Evolutionary conservation across 2,329 filamentous ascomycete genomes (phyloP).

Genomic region (Emmonsiellopsis sp.): DNA sequence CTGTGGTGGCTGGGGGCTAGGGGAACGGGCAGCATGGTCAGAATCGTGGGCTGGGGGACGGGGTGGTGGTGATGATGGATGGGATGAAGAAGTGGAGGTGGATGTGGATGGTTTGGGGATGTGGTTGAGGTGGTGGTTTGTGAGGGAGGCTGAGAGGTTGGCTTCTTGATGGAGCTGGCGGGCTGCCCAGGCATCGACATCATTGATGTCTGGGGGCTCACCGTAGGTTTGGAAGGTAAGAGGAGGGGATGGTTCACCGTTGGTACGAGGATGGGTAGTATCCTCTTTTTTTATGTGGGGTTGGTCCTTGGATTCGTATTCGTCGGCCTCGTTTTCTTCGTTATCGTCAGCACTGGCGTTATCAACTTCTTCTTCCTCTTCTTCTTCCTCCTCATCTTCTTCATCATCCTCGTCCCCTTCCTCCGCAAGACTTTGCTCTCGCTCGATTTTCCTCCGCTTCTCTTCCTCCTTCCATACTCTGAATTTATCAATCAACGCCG

Average conservation of each 20-base stretch:
- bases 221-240: conserved; percentile 29
- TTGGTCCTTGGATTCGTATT: conserved; percentile 5
- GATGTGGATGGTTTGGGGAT: conserved; percentile 7
- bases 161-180: conserved; percentile 69
- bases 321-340: conserved; percentile 7
- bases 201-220: conserved; percentile 55
- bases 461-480: conserved; percentile 81
- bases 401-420: conserved; percentile 40
- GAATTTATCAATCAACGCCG: conserved; percentile 78
- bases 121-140: conserved; percentile 12
- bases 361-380: conserved; percentile 21
- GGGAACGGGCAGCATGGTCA: conserved; percentile 1
- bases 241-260: conserved; percentile 7
- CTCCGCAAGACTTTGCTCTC: conserved; percentile 51
- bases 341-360: conserved; percentile 14
- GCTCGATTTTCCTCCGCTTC: conserved; percentile 68
- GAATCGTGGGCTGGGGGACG: not conserved
- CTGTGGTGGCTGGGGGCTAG: conserved; percentile 10
- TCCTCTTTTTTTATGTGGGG: not conserved
- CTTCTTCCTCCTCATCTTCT: conserved; percentile 27
- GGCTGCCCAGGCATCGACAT: conserved; percentile 61
- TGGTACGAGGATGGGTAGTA: conserved; percentile 5
- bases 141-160: conserved; percentile 41
- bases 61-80: not conserved
- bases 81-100: not conserved